Base-by-base conservation (phyloP, 2,329 filamentous ascomycete species). In the Apiospora sp. region DNA sequence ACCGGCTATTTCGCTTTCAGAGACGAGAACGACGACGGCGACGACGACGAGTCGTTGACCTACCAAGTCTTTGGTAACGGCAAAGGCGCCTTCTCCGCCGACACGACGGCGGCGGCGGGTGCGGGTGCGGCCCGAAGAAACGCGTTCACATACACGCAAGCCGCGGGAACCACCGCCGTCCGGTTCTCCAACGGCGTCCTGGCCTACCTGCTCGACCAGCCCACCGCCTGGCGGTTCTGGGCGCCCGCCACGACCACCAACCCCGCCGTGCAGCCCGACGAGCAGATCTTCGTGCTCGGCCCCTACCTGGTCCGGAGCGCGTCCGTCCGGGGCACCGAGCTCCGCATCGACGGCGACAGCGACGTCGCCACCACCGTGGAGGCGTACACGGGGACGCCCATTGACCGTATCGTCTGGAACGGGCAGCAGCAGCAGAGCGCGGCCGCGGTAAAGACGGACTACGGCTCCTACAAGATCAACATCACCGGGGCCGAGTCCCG, bases 261-360 rank as follows among this genome's bases (percentile, higher is more conserved):
- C 71, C 88, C 88, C 0, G 80, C 83, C 14, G 83, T 84, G 1
- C 78, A 79, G 1, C 81, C 86, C 0, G 75, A 84, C 69, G 78
- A 88, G 73, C 87, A 89, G 48, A 82, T 90, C n/a, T 87, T 91
- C 68, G 80, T 89, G 46, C 83, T 90, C 74, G 89, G 87, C 0
- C 87, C 88, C 13, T 91, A 90, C 76, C 82, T 91, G 13, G 81
- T 90, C 61, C 85, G 89, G 27, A 86, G 84, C 12, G 90, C 89
- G 0, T 86, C 85, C 48, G 78, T 91, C 12, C 76, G 85, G 34
- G 86, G 85, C 4, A 81, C 79, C 48, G 83, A 84, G 3, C 82
- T 93, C 2, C 82, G 88, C 41, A 79, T 93, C 34, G 87, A 86
- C 4, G 92, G 91, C 14, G 92, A 93, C 78, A 83, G 92, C 69